Base-by-base conservation (phyloP, 257 asterid genomes). In the Solanum sejunctum region DNA sequence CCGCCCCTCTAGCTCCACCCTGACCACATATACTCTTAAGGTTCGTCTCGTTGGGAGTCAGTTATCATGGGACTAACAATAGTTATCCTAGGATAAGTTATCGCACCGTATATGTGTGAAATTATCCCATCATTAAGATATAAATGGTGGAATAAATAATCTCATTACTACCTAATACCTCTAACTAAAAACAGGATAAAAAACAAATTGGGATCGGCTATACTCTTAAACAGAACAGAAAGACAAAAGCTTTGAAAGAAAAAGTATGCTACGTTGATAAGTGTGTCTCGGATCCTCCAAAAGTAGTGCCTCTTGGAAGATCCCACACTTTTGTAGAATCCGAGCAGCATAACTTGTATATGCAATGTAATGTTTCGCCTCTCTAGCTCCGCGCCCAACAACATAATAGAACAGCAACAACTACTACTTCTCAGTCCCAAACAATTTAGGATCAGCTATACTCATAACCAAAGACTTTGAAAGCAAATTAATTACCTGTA, bases 401-500 rank as follows among this genome's bases (percentile, higher is more conserved):
- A 28, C n/a, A 64, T 26, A 64, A 64, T 26, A 3, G 11, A 66
- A 64, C 43, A 64, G 23, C 39, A 13, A 66, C 7, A 1, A 12
- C 71, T 0, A 66, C 47, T 1, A 9, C 13, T 0, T 3, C 75
- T 32, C 75, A 8, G 8, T 64, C 20, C 10, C 6, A 13, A 64
- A 64, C 45, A 63, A 63, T 18, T 23, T 15, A 2, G 0, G 70
- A 63, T 63, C 4, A 1, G 6, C 70, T 63, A 63, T 63, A 63
- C 70, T 8, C 10, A 20, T 43, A 23, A 16, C 23, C 39, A 6
- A 61, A n/a, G 26, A 23, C 70, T 63, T 63, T 63, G 70, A 63
- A 63, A 63, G 41, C 36, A 63, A 12, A 63, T 15, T 61, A 61
- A 49, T 58, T 90, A 95, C 98, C 98, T 95, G 89, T 82, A 85